phyloP scores from a whole-genome alignment of 352 stramenopile genomes.

The Globisporangium paroecandrum region DNA sequence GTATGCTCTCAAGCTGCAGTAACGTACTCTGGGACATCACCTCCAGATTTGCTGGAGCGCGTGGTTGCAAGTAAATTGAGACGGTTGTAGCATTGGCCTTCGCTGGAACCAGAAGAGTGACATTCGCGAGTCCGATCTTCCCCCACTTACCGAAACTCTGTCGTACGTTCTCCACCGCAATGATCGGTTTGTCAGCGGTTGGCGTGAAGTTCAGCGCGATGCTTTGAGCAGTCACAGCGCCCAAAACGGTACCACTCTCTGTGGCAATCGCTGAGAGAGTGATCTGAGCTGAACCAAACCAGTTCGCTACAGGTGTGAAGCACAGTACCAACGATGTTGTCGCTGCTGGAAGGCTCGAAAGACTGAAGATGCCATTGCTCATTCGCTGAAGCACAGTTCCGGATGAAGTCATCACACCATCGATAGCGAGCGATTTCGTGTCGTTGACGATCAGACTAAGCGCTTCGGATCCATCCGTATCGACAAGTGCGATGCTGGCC shows the following conservation, averaged over 20 bases:
- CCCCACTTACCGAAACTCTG: conserved; percentile 29
- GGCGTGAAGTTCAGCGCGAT: conserved; percentile 33
- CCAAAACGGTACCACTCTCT: conserved; percentile 25
- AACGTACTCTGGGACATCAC: conserved; percentile 36
- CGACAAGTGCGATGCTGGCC: conserved; percentile 23
- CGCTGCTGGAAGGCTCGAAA: conserved; percentile 16
- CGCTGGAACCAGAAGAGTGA: conserved; percentile 24
- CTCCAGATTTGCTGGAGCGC: conserved; percentile 23
- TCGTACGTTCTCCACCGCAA: conserved; percentile 37
- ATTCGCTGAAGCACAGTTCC: conserved; percentile 26
- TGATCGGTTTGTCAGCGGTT: conserved; percentile 32
- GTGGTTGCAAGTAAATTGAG: conserved; percentile 33
- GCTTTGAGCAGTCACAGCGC: conserved; percentile 15
- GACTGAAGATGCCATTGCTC: conserved; percentile 22
- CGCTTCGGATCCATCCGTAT: conserved; percentile 42
- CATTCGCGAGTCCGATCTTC: conserved; percentile 32
- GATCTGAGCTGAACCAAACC: conserved; percentile 36
- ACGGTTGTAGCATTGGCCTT: conserved; percentile 37
- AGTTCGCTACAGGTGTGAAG: conserved; percentile 22
- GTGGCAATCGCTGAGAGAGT: conserved; percentile 32
- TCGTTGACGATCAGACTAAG: conserved; percentile 33
- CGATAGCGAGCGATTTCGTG: conserved; percentile 19
- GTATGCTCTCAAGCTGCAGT: conserved; percentile 25
- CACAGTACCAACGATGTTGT: conserved; percentile 26
- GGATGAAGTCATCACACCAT: conserved; percentile 20